phyloP scores from a whole-genome alignment of 2,329 filamentous ascomycete genomes.

The Aspergillus tanneri region DNA sequence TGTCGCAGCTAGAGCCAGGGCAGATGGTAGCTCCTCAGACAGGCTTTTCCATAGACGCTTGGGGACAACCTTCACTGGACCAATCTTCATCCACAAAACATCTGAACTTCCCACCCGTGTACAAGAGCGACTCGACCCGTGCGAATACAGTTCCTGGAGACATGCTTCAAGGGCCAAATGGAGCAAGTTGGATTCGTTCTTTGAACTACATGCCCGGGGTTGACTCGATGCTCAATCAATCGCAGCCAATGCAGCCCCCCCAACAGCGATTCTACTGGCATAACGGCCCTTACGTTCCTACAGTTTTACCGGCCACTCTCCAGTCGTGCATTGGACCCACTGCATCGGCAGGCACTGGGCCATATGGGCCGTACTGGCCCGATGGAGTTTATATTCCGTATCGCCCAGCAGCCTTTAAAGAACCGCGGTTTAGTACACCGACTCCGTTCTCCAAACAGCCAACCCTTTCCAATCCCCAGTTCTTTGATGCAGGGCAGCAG shows the following conservation, averaged over 20 bases:
- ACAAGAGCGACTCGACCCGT: conserved; percentile 35
- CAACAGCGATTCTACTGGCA: conserved; percentile 45
- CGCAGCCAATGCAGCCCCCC: conserved; percentile 44
- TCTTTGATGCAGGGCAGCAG: conserved; percentile 32
- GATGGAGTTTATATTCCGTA: conserved; percentile 63
- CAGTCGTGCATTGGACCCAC: conserved; percentile 60
- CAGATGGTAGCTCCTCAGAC: conserved; percentile 34
- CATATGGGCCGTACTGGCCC: conserved; percentile 63
- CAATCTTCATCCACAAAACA: conserved; percentile 31
- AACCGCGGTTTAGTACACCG: conserved; percentile 47
- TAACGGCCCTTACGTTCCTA: conserved; percentile 55
- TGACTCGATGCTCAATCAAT: conserved; percentile 62
- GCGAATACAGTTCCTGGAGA: conserved; percentile 30
- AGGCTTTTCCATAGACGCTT: conserved; percentile 33
- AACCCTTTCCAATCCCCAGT: conserved; percentile 23
- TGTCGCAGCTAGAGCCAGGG: conserved; percentile 57
- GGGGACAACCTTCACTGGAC: conserved; percentile 33
- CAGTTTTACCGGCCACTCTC: conserved; percentile 58
- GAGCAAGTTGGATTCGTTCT: conserved; percentile 43
- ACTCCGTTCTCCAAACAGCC: conserved; percentile 24
- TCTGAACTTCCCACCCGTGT: conserved; percentile 41
- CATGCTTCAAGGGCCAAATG: conserved; percentile 33
- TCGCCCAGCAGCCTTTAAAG: conserved; percentile 57
- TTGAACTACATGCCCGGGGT: conserved; percentile 53
- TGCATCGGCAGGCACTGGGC: conserved; percentile 56